Conservation (phyloP, 2,329 filamentous ascomycete genomes). For the Monilinia vaccinii-corymbosi region DNA sequence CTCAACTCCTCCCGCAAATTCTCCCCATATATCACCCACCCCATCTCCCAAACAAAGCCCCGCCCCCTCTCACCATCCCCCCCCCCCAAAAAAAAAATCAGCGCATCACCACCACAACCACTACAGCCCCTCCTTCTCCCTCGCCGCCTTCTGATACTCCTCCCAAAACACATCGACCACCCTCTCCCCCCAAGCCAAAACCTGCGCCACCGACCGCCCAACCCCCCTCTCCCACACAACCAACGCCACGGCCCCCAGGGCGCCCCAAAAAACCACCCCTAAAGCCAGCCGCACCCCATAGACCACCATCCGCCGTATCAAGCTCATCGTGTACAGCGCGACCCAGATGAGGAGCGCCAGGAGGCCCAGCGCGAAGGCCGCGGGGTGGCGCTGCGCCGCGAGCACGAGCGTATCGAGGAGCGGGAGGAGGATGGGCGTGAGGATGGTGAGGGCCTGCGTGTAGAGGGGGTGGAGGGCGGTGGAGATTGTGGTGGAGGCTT, state of each 20-base stretch:
- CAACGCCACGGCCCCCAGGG: slow-evolving; percentile 43
- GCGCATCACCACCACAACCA: slow-evolving; percentile 15
- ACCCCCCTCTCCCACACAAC: slow-evolving; percentile 57
- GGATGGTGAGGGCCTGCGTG: not conserved
- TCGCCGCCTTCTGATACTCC: slow-evolving; percentile 48
- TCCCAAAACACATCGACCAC: slow-evolving; percentile 46
- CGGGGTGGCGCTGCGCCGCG: no score
- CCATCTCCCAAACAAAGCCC: not conserved
- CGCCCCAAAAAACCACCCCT: slow-evolving; percentile 54
- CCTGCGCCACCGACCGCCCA: slow-evolving; percentile 54
- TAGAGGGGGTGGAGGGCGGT: slow-evolving; percentile 15
- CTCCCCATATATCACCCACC: no score
- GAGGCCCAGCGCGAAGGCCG: no score
- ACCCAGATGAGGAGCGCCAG: slow-evolving; percentile 30
- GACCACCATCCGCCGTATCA: slow-evolving; percentile 61
- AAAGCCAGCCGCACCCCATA: slow-evolving; percentile 67
- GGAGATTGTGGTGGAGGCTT: not conserved
- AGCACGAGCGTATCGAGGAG: slow-evolving; percentile 28
- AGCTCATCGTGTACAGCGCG: slow-evolving; percentile 59
- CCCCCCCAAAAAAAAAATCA: not conserved
- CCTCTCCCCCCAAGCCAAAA: slow-evolving; percentile 39
- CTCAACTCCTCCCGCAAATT: no score
- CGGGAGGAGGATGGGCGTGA: not conserved
- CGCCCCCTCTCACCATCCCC: slow-evolving; percentile 1
- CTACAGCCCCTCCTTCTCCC: slow-evolving; percentile 20